Evolutionary conservation across 352 stramenopile genomes (phyloP), one percentile per base, ranked within the genome.

Genomic region (Globisporangium nunn): DNA sequence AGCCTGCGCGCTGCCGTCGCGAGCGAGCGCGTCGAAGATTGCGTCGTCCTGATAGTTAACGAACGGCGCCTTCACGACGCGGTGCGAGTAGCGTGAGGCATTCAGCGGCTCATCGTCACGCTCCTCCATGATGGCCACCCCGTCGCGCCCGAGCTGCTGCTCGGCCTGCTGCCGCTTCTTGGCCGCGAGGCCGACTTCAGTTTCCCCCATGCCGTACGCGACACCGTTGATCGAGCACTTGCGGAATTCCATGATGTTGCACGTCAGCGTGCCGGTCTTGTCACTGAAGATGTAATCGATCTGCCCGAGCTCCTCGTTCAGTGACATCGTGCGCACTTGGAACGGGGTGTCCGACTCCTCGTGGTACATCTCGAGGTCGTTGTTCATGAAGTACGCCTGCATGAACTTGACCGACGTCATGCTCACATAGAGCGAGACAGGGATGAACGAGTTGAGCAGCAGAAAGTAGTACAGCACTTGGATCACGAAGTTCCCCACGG

Each of bases 241-340:
- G 50, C 97, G 96, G 67, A 99, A 98, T 64, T 98, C 85, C 95
- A 98, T 98, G 31, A 97, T 80, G 67, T 98, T 98, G 58, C 90
- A 93, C 48, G 95, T 98, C 30, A 98, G 63, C 10, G 95, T 98
- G 17, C 95, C 95, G 11, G 94, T 98, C 71, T 98, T 98, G 67
- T 98, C 94, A 37, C 71, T 90, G 55, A 98, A 97, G 30, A 97
- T 89, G 64, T 96, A 96, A 62, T 91, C 83, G 43, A 98, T 91
- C 71, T 98, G 92, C 0, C 93, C 93, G 3, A 98, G 71, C 46
- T 98, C 91, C 62, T 98, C 92, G 58, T 96, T 97, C 54, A 98
- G 67, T 35, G 81, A 90, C 85, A 97, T 97, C 0, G 90, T 97
- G 17, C 89, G 86, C 33, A 96, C 93, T 64, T 93, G 80, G 57